phyloP scores from a whole-genome alignment of 2,329 filamentous ascomycete species.

The Aspergillus brunneoviolaceus region DNA sequence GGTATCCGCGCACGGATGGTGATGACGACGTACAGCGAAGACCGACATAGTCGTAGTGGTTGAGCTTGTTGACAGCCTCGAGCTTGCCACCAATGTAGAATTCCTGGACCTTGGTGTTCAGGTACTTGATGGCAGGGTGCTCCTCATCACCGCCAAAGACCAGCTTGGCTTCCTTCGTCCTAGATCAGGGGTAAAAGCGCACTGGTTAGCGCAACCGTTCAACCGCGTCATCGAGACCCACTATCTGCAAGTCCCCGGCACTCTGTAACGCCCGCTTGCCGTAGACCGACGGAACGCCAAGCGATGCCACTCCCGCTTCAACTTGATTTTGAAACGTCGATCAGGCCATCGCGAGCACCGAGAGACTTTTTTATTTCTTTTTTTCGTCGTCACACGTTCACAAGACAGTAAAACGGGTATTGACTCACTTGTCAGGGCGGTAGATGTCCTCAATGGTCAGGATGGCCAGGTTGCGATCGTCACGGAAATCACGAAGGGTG shows the following conservation, averaged over 20 bases:
- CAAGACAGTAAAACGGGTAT: neutral
- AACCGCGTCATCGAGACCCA: conserved; percentile 31
- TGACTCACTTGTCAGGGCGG: conserved; percentile 82
- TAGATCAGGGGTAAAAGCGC: conserved; percentile 38
- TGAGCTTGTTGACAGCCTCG: conserved; percentile 88
- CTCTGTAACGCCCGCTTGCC: conserved; percentile 1
- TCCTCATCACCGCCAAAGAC: conserved; percentile 92
- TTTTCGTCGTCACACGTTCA: neutral
- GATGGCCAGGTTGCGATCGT: conserved; percentile 94
- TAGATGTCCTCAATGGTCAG: conserved; percentile 95
- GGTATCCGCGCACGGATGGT: neutral
- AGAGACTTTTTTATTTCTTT: neutral
- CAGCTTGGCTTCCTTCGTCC: conserved; percentile 83
- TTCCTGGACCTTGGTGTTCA: conserved; percentile 76
- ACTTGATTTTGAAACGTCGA: neutral
- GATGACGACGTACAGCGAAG: conserved; percentile 69
- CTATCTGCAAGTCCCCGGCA: conserved; percentile 12
- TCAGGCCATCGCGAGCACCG: conserved; percentile 6
- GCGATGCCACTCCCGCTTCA: neutral
- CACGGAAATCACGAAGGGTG: conserved; percentile 89
- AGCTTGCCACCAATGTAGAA: conserved; percentile 96
- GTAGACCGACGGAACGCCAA: neutral
- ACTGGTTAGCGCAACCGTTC: conserved; percentile 19
- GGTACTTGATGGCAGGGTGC: conserved; percentile 89
- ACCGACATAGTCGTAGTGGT: conserved; percentile 98